Evolutionary conservation across 1,139 yeast genomes (phyloP).

Genomic region (Saccharomyces hybrid): DNA sequence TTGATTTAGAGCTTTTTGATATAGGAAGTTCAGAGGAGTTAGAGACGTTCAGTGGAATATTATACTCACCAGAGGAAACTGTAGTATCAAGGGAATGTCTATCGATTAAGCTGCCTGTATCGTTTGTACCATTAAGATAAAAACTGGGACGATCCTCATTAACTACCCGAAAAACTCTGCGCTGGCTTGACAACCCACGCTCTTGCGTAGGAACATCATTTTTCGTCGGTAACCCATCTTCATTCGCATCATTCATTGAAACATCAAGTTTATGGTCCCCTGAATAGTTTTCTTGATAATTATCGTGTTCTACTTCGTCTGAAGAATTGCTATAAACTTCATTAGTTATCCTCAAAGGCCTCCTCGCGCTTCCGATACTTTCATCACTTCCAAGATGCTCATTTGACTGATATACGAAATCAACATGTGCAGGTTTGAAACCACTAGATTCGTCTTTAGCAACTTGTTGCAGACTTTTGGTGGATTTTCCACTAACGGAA

Average conservation of each 20-base stretch:
- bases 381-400: constrained; percentile 1
- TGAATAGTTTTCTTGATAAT: neutral
- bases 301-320: neutral
- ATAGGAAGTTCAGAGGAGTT: neutral
- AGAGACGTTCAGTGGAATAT: neutral
- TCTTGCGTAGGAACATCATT: neutral
- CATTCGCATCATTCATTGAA: neutral
- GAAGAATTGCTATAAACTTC: neutral
- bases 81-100: neutral
- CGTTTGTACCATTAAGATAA: constrained; percentile 16
- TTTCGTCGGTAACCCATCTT: neutral
- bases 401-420: constrained; percentile 3
- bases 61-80: constrained; percentile 1
- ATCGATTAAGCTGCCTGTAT: constrained; percentile 15
- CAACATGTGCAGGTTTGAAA: constrained; percentile 6
- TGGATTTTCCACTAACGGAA: constrained; percentile 15
- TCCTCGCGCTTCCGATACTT: constrained; percentile 1
- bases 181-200: constrained; percentile 9
- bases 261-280: neutral
- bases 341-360: neutral
- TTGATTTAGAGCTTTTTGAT: neutral
- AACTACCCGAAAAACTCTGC: constrained; percentile 25
- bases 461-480: constrained; percentile 14
- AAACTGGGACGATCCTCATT: constrained; percentile 28
- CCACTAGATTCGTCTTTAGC: constrained; percentile 6